Percentiles rank a stretch among this genome's conserved stretches.
phyloP scores from a whole-genome alignment of 495 filamentous ascomycete species.

The Penicillium taxi region DNA sequence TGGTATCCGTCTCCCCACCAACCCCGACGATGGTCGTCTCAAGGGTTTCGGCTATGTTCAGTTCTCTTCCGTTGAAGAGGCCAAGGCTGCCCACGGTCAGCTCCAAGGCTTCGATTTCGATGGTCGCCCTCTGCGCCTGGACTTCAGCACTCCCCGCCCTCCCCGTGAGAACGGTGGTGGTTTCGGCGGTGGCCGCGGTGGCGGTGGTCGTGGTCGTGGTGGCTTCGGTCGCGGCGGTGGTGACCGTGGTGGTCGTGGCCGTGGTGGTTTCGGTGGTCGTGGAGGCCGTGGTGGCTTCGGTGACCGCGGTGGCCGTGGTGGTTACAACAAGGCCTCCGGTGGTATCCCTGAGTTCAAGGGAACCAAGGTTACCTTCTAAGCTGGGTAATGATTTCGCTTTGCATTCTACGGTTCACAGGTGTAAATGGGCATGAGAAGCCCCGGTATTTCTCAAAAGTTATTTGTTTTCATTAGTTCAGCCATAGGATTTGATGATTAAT shows the following conservation, averaged over 20 bases:
- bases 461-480: slow-evolving; percentile 11
- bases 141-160: slow-evolving; percentile 76
- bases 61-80: slow-evolving; percentile 77
- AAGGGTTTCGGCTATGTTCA: slow-evolving; percentile 96
- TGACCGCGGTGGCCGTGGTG: slow-evolving; percentile 38
- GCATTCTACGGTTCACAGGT: slow-evolving; percentile 13
- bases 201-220: slow-evolving; percentile 44
- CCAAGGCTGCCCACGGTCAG: slow-evolving; percentile 64
- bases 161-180: slow-evolving; percentile 41
- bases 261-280: slow-evolving; percentile 40
- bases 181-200: slow-evolving; percentile 39
- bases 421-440: slow-evolving; percentile 13
- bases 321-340: slow-evolving; percentile 56
- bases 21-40: slow-evolving; percentile 72
- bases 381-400: slow-evolving; percentile 11
- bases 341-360: slow-evolving; percentile 82
- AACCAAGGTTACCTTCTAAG: slow-evolving; percentile 84
- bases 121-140: slow-evolving; percentile 77
- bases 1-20: slow-evolving; percentile 82
- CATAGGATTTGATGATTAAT: no score
- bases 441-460: slow-evolving; percentile 15
- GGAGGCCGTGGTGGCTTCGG: slow-evolving; percentile 47
- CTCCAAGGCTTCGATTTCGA: slow-evolving; percentile 69
- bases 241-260: slow-evolving; percentile 46
- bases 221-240: slow-evolving; percentile 48